Conservation (phyloP, 1,284 basidiomycete species). For the Cryptococcus hybrid region DNA sequence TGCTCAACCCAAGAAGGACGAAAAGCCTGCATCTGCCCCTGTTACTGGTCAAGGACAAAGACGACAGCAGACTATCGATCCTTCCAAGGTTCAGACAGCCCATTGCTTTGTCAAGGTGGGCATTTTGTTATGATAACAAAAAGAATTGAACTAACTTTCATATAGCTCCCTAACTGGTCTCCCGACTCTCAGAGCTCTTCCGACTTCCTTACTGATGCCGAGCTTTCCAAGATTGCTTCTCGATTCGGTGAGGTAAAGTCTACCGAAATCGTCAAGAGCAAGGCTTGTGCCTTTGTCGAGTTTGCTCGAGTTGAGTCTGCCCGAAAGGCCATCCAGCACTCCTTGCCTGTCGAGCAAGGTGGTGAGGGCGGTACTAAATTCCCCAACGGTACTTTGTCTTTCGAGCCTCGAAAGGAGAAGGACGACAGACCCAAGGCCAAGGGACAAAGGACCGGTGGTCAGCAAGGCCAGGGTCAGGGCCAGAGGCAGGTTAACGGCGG, state of each 20-base stretch:
- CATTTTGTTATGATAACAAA: background rate
- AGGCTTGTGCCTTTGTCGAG: constrained; percentile 94
- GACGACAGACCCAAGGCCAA: constrained; percentile 58
- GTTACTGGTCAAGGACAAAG: background rate
- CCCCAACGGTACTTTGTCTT: constrained; percentile 61
- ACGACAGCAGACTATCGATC: constrained; percentile 41
- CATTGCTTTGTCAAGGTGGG: constrained; percentile 85
- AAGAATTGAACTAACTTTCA: background rate
- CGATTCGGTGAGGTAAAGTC: constrained; percentile 87
- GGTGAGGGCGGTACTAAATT: constrained; percentile 86
- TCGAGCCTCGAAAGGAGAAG: constrained; percentile 88
- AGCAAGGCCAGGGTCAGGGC: background rate
- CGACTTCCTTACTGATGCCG: constrained; percentile 66
- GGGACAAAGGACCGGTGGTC: constrained; percentile 3
- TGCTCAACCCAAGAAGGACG: constrained; percentile 9
- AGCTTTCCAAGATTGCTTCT: constrained; percentile 61
- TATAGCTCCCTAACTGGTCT: constrained; percentile 51
- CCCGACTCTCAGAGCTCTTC: constrained; percentile 56
- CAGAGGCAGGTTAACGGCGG: constrained; percentile 1
- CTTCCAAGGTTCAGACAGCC: constrained; percentile 62
- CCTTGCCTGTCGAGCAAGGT: constrained; percentile 63
- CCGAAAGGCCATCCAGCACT: constrained; percentile 75
- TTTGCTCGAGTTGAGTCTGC: constrained; percentile 77
- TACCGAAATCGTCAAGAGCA: constrained; percentile 79
- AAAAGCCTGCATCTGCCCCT: constrained; percentile 4